Evolutionary conservation across 306 rosid genomes (phyloP).

Genomic region (Rosa multiflora): DNA sequence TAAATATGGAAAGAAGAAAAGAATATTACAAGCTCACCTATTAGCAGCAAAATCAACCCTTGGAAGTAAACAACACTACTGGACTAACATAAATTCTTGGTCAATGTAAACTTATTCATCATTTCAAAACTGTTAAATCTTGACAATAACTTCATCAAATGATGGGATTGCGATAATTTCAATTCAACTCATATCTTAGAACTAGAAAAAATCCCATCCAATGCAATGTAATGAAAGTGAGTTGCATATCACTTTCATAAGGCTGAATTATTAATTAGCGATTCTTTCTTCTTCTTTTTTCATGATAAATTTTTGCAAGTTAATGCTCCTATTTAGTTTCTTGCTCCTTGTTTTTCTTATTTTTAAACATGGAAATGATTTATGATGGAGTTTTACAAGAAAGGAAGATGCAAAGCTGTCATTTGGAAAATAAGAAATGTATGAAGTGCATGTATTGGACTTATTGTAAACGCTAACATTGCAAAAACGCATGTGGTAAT

Average conservation of each 20-base stretch:
- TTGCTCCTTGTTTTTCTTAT: neutral
- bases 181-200: neutral
- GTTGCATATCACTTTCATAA: neutral
- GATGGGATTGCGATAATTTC: neutral
- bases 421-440: neutral
- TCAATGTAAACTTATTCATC: constrained; percentile 3
- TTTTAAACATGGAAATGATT: neutral
- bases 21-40: neutral
- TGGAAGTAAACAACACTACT: neutral
- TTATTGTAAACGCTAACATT: neutral
- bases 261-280: neutral
- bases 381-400: neutral
- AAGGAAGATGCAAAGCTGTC: neutral
- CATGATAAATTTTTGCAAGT: neutral
- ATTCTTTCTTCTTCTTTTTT: neutral
- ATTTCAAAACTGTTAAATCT: neutral
- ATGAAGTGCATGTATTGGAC: neutral
- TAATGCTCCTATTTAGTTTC: neutral
- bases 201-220: neutral
- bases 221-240: neutral
- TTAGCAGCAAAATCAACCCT: neutral
- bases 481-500: neutral
- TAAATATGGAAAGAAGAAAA: constrained; percentile 5
- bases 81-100: neutral
- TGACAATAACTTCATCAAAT: neutral